Percentiles rank a stretch among this genome's conserved stretches.
Evolutionary conservation across 345 rosid genomes (phyloP).

Genomic region (Geranium brycei): DNA sequence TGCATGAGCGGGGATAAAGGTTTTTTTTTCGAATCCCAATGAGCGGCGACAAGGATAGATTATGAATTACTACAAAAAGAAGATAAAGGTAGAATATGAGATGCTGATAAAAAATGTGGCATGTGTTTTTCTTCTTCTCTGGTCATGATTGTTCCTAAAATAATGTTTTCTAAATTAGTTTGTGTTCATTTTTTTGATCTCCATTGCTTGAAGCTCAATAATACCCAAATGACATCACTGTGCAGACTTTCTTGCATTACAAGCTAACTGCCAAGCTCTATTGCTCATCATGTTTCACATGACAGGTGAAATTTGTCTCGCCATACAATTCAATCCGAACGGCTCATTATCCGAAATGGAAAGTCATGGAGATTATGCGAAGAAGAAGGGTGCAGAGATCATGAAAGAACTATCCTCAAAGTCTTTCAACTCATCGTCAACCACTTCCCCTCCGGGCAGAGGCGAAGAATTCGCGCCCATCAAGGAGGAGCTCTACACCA

Average conservation of each 20-base stretch:
- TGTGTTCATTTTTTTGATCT: too few species aligned
- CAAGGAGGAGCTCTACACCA: conserved; percentile 36
- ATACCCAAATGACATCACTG: too few species aligned
- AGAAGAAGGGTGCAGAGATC: conserved; percentile 24
- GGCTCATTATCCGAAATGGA: conserved; percentile 28
- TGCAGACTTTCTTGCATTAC: too few species aligned
- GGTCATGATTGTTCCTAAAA: not conserved
- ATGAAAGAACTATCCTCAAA: conserved; percentile 25
- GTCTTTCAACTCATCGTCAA: conserved; percentile 25
- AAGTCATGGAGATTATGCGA: conserved; percentile 18
- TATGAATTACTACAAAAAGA: too few species aligned
- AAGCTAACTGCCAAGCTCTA: too few species aligned
- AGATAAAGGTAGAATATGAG: too few species aligned
- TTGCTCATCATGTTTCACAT: not conserved
- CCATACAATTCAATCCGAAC: conserved; percentile 49
- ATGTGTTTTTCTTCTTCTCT: conserved; percentile 11
- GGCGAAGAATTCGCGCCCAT: conserved; percentile 38
- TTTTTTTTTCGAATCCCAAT: too few species aligned
- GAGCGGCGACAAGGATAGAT: too few species aligned
- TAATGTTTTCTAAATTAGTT: too few species aligned
- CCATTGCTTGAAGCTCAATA: too few species aligned
- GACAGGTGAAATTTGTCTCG: conserved; percentile 71
- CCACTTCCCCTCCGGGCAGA: conserved; percentile 28
- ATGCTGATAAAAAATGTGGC: conserved; percentile 32
- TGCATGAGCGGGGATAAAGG: too few species aligned